These are phyloP conservation scores for Colletotrichum horii DNA, from an alignment of 2,329 filamentous ascomycete genomes.

Conservation along the genomic window DNA sequence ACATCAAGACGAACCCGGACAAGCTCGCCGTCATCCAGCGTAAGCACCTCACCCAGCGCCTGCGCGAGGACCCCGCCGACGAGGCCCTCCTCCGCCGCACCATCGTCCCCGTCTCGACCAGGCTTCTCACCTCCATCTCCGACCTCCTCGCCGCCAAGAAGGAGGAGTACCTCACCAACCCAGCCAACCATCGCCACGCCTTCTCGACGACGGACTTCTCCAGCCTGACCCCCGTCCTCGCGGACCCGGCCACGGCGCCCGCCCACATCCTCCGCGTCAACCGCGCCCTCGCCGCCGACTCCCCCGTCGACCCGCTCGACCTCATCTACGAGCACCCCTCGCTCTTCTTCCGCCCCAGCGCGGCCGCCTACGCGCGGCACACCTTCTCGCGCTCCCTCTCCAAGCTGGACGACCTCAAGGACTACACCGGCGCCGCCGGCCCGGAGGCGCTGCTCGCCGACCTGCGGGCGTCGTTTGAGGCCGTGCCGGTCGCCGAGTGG, in stretches of 20 bases:
- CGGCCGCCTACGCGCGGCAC: background rate
- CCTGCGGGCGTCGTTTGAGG: background rate
- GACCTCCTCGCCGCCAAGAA: background rate
- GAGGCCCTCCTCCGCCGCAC: slow-evolving; percentile 5
- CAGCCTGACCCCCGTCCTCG: background rate
- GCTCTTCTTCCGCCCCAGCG: slow-evolving; percentile 20
- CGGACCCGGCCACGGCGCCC: background rate
- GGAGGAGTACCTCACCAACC: background rate
- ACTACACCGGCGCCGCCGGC: background rate
- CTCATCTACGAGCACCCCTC: slow-evolving; percentile 20
- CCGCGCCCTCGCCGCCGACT: slow-evolving; percentile 14
- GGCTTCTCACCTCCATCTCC: slow-evolving; percentile 10
- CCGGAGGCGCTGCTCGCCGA: background rate
- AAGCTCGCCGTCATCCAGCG: slow-evolving; percentile 85
- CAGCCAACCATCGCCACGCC: background rate
- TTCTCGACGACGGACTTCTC: slow-evolving; percentile 5
- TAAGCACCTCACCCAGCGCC: slow-evolving; percentile 55
- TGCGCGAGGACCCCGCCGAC: slow-evolving; percentile 24
- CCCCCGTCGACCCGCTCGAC: slow-evolving; percentile 13
- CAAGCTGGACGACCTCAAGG: background rate
- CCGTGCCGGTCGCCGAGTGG: slow-evolving; percentile 14
- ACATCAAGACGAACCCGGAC: slow-evolving; percentile 79
- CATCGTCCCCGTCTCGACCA: slow-evolving; percentile 12
- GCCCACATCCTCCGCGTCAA: slow-evolving; percentile 13
- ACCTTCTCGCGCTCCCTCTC: background rate